Conservation (phyloP, 345 rosid species). For the Corymbia maculata region DNA sequence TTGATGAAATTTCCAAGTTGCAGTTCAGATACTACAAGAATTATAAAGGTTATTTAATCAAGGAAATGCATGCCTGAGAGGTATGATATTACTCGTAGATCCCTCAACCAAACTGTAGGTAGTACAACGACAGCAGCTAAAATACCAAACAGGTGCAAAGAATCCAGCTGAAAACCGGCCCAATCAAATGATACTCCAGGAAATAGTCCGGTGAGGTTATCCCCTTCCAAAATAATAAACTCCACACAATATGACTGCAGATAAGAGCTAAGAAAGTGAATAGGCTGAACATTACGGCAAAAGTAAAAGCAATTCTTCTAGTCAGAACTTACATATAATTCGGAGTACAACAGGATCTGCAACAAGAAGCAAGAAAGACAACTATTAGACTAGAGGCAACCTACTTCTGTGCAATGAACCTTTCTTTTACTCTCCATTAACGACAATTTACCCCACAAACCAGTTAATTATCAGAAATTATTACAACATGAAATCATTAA, state of each 20-base stretch:
- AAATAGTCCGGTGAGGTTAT: conserved; percentile 73
- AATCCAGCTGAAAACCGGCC: conserved; percentile 52
- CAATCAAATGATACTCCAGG: conserved; percentile 64
- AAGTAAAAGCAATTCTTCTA: background rate
- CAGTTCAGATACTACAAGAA: background rate
- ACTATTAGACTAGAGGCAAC: background rate
- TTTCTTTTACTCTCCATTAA: background rate
- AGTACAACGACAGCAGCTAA: conserved; percentile 61
- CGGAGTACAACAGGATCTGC: conserved; percentile 77
- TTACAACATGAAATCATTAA: background rate
- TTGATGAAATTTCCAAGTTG: background rate
- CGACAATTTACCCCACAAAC: background rate
- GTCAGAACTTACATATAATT: conserved; percentile 62
- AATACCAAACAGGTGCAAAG: conserved; percentile 71
- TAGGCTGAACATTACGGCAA: background rate
- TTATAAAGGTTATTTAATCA: background rate
- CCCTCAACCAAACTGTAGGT: conserved; percentile 80
- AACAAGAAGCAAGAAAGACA: conserved; percentile 11
- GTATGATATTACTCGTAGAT: conserved; percentile 73
- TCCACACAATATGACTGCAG: conserved; percentile 87
- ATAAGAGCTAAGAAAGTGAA: conserved; percentile 3
- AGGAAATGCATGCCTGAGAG: conserved; percentile 54
- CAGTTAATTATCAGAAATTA: background rate
- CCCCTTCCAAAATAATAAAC: conserved; percentile 89
- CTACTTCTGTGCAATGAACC: background rate